A percentile compares a stretch with the other conserved stretches of the same genome.
phyloP scores from a whole-genome alignment of 2,329 filamentous ascomycete species.

The Neocatenulostroma microsporum region DNA sequence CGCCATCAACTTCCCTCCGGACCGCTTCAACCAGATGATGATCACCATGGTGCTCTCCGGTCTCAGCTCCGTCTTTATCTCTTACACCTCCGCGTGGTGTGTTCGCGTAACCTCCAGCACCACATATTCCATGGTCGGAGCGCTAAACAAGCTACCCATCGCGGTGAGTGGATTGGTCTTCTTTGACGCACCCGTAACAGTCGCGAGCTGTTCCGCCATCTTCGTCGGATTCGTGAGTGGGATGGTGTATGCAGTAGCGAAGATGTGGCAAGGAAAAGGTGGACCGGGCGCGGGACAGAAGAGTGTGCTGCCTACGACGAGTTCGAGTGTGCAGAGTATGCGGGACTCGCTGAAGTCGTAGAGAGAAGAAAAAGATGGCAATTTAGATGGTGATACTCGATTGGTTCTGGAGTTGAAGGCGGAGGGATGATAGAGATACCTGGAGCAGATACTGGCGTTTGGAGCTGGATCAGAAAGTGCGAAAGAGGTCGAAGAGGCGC shows the following conservation, averaged over 20 bases:
- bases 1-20: conserved; percentile 76
- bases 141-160: conserved; percentile 95
- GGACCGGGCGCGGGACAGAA: conserved; percentile 48
- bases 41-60: conserved; percentile 91
- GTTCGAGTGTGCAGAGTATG: conserved; percentile 85
- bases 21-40: conserved; percentile 69
- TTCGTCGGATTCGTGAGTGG: conserved; percentile 85
- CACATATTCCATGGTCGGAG: conserved; percentile 97
- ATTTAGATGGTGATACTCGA: no score
- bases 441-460: no score
- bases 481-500: no score
- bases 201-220: conserved; percentile 88
- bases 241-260: conserved; percentile 80
- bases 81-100: conserved; percentile 99
- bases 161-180: conserved; percentile 88
- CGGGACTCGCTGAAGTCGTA: conserved; percentile 71
- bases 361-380: no score
- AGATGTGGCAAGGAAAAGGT: conserved; percentile 62
- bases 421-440: no score
- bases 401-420: no score
- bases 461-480: no score
- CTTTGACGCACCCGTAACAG: conserved; percentile 87
- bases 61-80: conserved; percentile 90
- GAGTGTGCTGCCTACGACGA: conserved; percentile 53
- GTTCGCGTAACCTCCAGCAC: conserved; percentile 95